Evolutionary conservation across 23 red algal species (phyloP).

Genomic region (Gracilariopsis chorda): DNA sequence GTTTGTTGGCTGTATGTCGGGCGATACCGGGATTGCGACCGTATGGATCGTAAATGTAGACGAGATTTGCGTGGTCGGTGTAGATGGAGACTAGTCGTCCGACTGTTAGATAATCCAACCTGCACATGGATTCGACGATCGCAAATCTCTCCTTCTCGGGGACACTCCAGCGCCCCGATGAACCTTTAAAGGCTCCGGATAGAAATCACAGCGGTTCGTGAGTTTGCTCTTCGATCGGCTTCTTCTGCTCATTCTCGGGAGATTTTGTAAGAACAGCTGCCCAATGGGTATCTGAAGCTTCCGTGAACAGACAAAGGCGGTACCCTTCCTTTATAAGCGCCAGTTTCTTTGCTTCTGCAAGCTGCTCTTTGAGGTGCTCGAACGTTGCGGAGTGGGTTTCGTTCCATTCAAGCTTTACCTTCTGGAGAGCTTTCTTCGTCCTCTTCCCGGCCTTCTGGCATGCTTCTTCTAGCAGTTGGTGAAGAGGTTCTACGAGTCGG

Average conservation of each 20-base stretch:
- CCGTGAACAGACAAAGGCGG: background rate
- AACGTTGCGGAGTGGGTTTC: background rate
- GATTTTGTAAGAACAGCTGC: background rate
- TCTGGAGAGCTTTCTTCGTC: background rate
- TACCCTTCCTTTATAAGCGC: background rate
- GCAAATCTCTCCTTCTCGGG: constrained; percentile 31
- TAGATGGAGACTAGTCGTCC: background rate
- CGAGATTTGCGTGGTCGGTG: constrained; percentile 33
- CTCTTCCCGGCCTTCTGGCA: background rate
- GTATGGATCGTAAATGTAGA: constrained; percentile 28
- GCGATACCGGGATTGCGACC: background rate
- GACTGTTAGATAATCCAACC: background rate
- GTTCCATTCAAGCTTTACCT: background rate
- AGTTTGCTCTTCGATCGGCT: background rate
- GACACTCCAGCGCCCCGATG: background rate
- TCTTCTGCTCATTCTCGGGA: background rate
- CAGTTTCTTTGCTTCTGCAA: background rate
- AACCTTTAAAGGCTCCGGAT: constrained; percentile 4
- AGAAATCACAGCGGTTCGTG: constrained; percentile 22
- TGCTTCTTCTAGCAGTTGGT: background rate
- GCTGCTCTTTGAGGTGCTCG: background rate
- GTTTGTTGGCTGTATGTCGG: constrained; percentile 3
- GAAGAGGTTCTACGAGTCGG: background rate
- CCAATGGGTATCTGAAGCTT: constrained; percentile 22
- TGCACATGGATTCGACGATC: background rate